Percentiles rank a stretch among this genome's conserved stretches.
phyloP scores from a whole-genome alignment of 371 early-diverging fungal genomes.

The Mucor piriformis region DNA sequence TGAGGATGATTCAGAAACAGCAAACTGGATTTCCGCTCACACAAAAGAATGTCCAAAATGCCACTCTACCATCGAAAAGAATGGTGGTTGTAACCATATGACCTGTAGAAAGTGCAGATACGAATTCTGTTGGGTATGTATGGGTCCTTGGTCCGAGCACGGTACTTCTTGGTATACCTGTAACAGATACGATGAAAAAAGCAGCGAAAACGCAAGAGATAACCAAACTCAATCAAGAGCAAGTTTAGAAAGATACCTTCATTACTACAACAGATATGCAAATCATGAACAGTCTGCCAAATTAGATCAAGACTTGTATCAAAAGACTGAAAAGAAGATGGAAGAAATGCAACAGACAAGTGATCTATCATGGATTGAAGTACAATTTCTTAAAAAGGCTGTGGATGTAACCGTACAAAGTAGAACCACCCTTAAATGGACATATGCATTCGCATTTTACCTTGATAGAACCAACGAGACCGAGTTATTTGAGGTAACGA shows the following conservation, averaged over 20 bases:
- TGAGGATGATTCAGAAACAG: slow-evolving; percentile 96
- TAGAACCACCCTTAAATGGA: slow-evolving; percentile 94
- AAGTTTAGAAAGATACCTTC: slow-evolving; percentile 92
- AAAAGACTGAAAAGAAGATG: slow-evolving; percentile 93
- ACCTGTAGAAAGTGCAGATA: slow-evolving; percentile 86
- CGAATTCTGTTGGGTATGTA: slow-evolving; percentile 92
- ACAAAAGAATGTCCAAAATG: slow-evolving; percentile 97
- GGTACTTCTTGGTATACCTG: slow-evolving; percentile 91
- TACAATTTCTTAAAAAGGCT: slow-evolving; percentile 93
- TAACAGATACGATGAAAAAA: slow-evolving; percentile 90
- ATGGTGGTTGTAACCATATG: slow-evolving; percentile 97
- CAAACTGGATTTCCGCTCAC: slow-evolving; percentile 96
- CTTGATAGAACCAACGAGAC: slow-evolving; percentile 85
- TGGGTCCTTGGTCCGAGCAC: slow-evolving; percentile 92
- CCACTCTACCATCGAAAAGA: slow-evolving; percentile 94
- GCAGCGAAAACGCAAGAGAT: slow-evolving; percentile 80
- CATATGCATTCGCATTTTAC: slow-evolving; percentile 96
- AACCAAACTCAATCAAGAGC: slow-evolving; percentile 83
- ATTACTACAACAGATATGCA: slow-evolving; percentile 90
- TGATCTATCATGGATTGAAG: slow-evolving; percentile 97
- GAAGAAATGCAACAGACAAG: slow-evolving; percentile 91
- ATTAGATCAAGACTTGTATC: slow-evolving; percentile 84
- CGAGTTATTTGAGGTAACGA: slow-evolving; percentile 83
- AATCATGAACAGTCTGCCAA: slow-evolving; percentile 96
- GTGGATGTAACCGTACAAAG: slow-evolving; percentile 87